Base-by-base conservation (phyloP, 805 yeast species). In the Isabelozyma rhagii region DNA sequence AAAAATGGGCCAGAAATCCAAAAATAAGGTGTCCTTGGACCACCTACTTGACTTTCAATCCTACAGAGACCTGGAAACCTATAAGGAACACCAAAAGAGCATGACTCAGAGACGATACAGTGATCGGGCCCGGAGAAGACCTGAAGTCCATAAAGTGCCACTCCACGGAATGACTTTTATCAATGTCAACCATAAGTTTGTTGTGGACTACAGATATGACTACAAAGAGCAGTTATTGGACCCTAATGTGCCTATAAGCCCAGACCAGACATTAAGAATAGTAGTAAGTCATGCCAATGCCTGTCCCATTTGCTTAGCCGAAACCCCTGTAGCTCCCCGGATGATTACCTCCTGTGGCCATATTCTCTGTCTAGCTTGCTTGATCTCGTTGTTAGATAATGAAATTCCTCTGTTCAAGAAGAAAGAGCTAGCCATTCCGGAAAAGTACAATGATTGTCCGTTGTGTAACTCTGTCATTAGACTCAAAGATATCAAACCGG, bases 321-420 rank as follows among this genome's bases (percentile, higher is more conserved):
- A 89, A 46, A 84, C 83, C 11, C 88, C 94, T 11, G 80, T 87
- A 14, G 97, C 97, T 0, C 97, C 99, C 2, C 74, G 98, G 48
- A 96, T 94, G 98, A 84, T 90, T 28, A 71, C 75, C 4, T 79
- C 84, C 10, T 94, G 99, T 71, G 99, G 99, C 5, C 99, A 94
- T 63, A 78, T 91, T 13, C 82, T 94, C 60, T 94, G 99, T 62
- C 76, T 82, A 48, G 82, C 91, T 11, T 94, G 99, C 65, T 67
- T 93, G 29, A 65, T 91, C 48, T 80, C 91, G 43, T 81, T 88
- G 58, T 70, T 89, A 42, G 87, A 81, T 38, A 82, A 84, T 15
- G 77, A 74, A 49, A 65, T 74, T 2, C 79, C 79, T 1, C 58
- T 56, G 17, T 65, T 65, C 46, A 67, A 71, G 55, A 66, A 71